Conservation (phyloP, 768 basidiomycete species). For the Termitomyces sp. region DNA sequence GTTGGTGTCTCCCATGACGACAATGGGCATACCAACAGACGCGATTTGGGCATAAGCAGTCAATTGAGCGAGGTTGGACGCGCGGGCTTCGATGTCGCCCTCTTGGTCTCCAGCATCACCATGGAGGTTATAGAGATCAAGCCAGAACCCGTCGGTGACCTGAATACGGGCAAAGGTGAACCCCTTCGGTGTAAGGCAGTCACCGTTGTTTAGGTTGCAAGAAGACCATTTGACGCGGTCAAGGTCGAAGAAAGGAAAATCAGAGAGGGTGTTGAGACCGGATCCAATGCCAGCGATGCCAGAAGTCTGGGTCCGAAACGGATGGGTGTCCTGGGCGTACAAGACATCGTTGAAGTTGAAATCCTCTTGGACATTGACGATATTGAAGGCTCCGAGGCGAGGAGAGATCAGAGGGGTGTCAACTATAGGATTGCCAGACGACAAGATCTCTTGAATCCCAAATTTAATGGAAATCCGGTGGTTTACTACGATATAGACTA, state of each 20-base stretch:
- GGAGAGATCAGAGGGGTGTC: slow-evolving; percentile 27
- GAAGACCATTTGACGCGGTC: slow-evolving; percentile 24
- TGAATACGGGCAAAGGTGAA: slow-evolving; percentile 30
- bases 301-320: slow-evolving; percentile 30
- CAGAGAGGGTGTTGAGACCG: slow-evolving; percentile 31
- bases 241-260: slow-evolving; percentile 27
- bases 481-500: not conserved
- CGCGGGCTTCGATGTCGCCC: slow-evolving; percentile 25
- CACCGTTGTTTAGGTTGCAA: slow-evolving; percentile 23
- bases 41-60: slow-evolving; percentile 21
- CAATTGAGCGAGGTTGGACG: slow-evolving; percentile 28
- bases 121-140: slow-evolving; percentile 34
- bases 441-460: slow-evolving; percentile 24
- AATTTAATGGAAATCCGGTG: no score
- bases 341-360: slow-evolving; percentile 33
- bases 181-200: slow-evolving; percentile 34
- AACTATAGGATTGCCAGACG: slow-evolving; percentile 21
- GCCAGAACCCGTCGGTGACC: slow-evolving; percentile 24
- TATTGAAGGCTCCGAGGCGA: slow-evolving; percentile 23
- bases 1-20: slow-evolving; percentile 36
- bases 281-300: slow-evolving; percentile 28
- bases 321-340: slow-evolving; percentile 28
- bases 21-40: slow-evolving; percentile 27
- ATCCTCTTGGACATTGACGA: slow-evolving; percentile 30
- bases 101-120: slow-evolving; percentile 28